Base-by-base conservation (phyloP, 306 rosid genomes). In the Heteromeles arbutifolia region DNA sequence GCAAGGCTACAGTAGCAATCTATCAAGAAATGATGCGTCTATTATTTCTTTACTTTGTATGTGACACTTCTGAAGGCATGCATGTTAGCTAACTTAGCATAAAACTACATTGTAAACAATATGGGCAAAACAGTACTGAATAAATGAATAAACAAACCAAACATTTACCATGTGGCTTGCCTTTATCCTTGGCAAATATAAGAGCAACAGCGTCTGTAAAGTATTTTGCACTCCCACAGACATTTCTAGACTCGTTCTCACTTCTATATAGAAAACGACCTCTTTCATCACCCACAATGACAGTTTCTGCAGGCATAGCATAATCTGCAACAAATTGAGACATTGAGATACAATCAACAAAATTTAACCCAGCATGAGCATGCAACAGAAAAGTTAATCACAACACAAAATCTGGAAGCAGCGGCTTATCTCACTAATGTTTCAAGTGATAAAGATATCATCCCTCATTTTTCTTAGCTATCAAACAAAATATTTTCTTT, bases 201-300 rank as follows among this genome's bases (percentile, higher is more conserved):
- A 93, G 92, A 85, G 89, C 96, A 80, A 89, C 88, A 75, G 90
- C 96, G 77, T 82, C 91, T 41, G 83, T 52, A 34, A 58, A 32
- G 82, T 25, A 31, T 21, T 73, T 77, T 58, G 62, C 64, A 72
- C 75, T 77, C 66, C 85, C 73, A 81, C 76, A 79, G 77, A 71
- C 56, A 65, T 79, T 81, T 75, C 82, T 79, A 25, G 85, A 78
- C 65, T 65, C 79, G 59, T 85, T 74, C 72, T 67, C 78, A 59
- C 87, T 83, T 83, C 31, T 77, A 80, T 77, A 87, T 58, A 75
- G 19, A 80, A 88, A 83, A 74, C 81, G 65, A 65, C 92, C 83
- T 77, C 86, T 84, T 81, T 86, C 96, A 72, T 89, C 90, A 64
- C 98, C 98, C 69, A 89, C 92, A 67, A 93, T 85, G 74, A 87